A percentile compares a stretch with the other conserved stretches of the same genome.
Evolutionary conservation across 768 basidiomycete species (phyloP).

Genomic region (Kwoniella botswanensis): DNA sequence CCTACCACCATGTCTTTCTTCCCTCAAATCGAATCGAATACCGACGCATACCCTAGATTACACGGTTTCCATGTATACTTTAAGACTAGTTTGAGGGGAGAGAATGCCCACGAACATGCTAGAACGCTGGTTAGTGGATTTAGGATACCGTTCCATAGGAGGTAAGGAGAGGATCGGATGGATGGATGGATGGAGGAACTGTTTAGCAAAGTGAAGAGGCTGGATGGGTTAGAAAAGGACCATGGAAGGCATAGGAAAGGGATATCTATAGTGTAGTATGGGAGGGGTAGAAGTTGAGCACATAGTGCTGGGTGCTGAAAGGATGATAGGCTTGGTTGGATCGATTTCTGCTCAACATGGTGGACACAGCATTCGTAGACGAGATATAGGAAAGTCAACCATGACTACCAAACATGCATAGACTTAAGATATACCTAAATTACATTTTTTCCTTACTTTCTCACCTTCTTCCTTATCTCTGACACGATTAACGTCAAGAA

Average conservation of each 20-base stretch:
- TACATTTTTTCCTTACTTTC: neutral
- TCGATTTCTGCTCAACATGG: too few relatives aligned
- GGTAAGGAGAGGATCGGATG: constrained; percentile 7
- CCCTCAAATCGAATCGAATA: constrained; percentile 93
- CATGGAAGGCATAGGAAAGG: too few relatives aligned
- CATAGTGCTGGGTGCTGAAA: too few relatives aligned
- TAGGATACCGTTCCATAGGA: constrained; percentile 80
- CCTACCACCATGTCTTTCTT: constrained; percentile 85
- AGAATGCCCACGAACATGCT: constrained; percentile 88
- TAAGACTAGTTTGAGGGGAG: constrained; percentile 81
- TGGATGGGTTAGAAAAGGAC: neutral
- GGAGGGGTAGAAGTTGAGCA: too few relatives aligned
- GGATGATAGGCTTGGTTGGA: too few relatives aligned
- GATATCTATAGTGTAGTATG: too few relatives aligned
- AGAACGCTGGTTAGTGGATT: constrained; percentile 86
- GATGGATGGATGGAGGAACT: neutral
- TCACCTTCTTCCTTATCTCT: neutral
- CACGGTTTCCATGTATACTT: constrained; percentile 95
- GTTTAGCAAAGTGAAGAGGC: neutral
- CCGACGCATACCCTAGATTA: constrained; percentile 81
- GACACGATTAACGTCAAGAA: too few relatives aligned
- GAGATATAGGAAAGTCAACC: too few relatives aligned
- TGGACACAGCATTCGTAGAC: too few relatives aligned
- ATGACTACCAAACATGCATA: too few relatives aligned
- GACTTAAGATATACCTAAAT: too few relatives aligned